Percentiles rank a stretch among this genome's conserved stretches.
These are phyloP conservation scores for Beauveria australis DNA, from an alignment of 2,329 filamentous ascomycete genomes.

Conservation along the genomic window DNA sequence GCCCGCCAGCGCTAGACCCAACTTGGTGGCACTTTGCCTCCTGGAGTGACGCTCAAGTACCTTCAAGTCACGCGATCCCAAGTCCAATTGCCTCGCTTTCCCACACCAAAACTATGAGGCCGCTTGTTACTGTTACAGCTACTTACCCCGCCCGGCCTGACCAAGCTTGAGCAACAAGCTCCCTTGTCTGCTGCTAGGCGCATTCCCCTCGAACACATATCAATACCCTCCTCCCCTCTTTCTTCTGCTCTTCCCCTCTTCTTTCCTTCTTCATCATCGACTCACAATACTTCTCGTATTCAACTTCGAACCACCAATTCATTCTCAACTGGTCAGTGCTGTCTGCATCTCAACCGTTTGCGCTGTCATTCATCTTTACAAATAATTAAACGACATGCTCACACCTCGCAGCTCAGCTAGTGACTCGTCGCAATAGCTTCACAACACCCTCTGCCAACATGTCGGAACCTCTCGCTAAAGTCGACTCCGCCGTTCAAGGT, in stretches of 20 bases:
- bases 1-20: conserved; percentile 8
- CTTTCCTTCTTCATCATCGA: conserved; percentile 21
- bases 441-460: conserved; percentile 21
- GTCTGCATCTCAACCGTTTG: not conserved
- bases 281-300: conserved; percentile 12
- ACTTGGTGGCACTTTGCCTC: not conserved
- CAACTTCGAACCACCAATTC: conserved; percentile 13
- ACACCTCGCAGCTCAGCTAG: conserved; percentile 3
- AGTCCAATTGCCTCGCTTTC: not conserved
- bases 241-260: conserved; percentile 16
- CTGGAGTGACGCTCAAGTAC: conserved; percentile 4
- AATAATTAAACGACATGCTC: not conserved
- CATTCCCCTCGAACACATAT: conserved; percentile 21
- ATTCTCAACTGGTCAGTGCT: not conserved
- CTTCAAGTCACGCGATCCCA: conserved; percentile 10
- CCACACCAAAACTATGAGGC: not conserved
- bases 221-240: conserved; percentile 23
- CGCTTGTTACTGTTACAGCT: not conserved
- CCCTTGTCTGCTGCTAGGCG: conserved; percentile 14
- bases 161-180: conserved; percentile 9
- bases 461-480: conserved; percentile 63
- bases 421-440: conserved; percentile 8
- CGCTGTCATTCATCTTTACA: too few species aligned
- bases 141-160: conserved; percentile 8
- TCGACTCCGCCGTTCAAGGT: conserved; percentile 86